Base-by-base conservation (phyloP, 2,329 filamentous ascomycete genomes). In the Juglanconis juglandina region DNA sequence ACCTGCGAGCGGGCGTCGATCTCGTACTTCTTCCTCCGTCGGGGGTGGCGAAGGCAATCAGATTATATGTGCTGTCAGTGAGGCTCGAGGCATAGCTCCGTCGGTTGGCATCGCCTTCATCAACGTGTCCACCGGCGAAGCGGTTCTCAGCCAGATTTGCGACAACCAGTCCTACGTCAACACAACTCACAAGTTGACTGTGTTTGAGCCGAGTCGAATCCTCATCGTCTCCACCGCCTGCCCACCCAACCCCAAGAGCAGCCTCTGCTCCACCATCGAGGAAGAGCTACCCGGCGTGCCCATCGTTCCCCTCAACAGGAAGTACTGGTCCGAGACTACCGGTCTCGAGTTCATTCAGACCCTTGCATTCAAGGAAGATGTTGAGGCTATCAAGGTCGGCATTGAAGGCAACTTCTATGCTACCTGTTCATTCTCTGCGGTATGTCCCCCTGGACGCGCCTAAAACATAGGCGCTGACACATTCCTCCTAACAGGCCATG, bases 91-190 rank as follows among this genome's bases (percentile, higher is more conserved):
- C 5, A 84, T 96, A 4, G 88, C 90, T 30, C 92, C 92, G 0
- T 89, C 87, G 0, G 88, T 98, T 2, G 93, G 94, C 1, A 79
- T 96, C 46, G 91, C 92, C 3, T 93, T 97, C 69, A 80, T 97
- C 69, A 96, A 98, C 69, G 80, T 96, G 3, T 88, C 91, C 47
- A 93, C 91, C 2, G 90, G 89, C 44, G 92, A 96, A 74, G 90
- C 87, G 14, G 86, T 92, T 34, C 81, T 98, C 44, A 96, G 91
- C 69, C 92, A 97, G 69, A 94, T 98, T 65, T 92, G 89, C 69
- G 94, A 98, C 72, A 96, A 88, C 59, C 92, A 96, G 71, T 96
- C 92, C 39, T 98, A 96, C 71, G 87, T 92, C 60, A 88, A 88
- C 69, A 96, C 92, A 0, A 80, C 96, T 35, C 91, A 96, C 73